Percentiles rank a stretch among this genome's conserved stretches.
Conservation (phyloP, 2,329 filamentous ascomycete genomes). For the Acrocalymma vagum region DNA sequence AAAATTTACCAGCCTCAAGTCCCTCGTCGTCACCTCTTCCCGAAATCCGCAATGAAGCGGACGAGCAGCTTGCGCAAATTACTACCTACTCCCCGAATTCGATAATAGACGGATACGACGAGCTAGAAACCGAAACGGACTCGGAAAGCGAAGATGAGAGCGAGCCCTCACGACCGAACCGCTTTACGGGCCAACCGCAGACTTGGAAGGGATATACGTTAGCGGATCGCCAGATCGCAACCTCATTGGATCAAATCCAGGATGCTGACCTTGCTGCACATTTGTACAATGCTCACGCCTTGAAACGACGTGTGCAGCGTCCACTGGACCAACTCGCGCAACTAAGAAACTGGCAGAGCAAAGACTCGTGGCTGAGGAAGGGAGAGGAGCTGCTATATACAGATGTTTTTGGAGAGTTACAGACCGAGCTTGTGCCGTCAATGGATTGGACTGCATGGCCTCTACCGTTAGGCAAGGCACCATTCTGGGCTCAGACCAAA, state of each 20-base stretch:
- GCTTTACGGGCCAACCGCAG: constrained; percentile 71
- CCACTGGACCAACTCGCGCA: constrained; percentile 19
- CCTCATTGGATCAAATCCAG: constrained; percentile 69
- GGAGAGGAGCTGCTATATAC: constrained; percentile 34
- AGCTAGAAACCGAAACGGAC: constrained; percentile 19
- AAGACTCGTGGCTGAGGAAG: constrained; percentile 49
- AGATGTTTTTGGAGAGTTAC: constrained; percentile 34
- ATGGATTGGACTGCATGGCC: constrained; percentile 89
- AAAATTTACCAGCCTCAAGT: constrained; percentile 11
- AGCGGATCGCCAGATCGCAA: constrained; percentile 69
- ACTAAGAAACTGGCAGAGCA: constrained; percentile 48
- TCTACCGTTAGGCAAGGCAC: constrained; percentile 64
- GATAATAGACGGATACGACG: constrained; percentile 17
- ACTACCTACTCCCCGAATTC: constrained; percentile 5
- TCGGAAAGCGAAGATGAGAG: constrained; percentile 11
- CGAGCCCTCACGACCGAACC: constrained; percentile 64
- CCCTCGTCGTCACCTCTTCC: constrained; percentile 13
- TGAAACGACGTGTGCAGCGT: constrained; percentile 63
- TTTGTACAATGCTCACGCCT: constrained; percentile 78
- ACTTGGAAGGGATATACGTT: constrained; percentile 73
- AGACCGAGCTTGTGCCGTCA: constrained; percentile 53
- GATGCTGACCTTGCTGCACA: constrained; percentile 76
- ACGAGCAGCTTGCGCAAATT: constrained; percentile 8
- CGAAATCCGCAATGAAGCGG: neutral
- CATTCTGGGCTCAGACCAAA: constrained; percentile 57